Percentiles rank a stretch among this genome's conserved stretches.
Evolutionary conservation across 768 basidiomycete genomes (phyloP).

Genomic region (Kockovaella imperatae): DNA sequence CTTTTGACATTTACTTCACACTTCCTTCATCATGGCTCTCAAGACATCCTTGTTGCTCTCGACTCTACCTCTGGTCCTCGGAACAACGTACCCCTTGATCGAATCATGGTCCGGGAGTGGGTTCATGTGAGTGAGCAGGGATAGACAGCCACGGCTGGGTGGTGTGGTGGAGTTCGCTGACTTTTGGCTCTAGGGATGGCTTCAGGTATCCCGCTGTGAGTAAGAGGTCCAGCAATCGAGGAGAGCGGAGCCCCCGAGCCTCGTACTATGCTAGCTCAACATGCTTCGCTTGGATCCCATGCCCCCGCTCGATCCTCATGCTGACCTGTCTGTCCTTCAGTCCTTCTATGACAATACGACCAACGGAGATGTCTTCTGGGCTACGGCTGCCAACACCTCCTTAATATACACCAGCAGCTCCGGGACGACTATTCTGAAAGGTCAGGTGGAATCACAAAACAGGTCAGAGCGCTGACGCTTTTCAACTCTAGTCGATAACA

Average conservation of each 20-base stretch:
- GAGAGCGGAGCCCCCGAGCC: too few species aligned
- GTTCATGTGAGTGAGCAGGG: slow-evolving; percentile 12
- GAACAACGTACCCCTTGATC: slow-evolving; percentile 15
- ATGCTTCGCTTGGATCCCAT: too few species aligned
- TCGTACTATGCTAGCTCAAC: too few species aligned
- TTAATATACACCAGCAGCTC: slow-evolving; percentile 21
- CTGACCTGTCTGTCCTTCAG: too few species aligned
- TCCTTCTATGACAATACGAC: slow-evolving; percentile 40
- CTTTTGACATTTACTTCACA: too few species aligned
- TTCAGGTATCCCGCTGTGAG: slow-evolving; percentile 23
- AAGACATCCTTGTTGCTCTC: slow-evolving; percentile 1
- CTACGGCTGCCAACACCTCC: slow-evolving; percentile 26
- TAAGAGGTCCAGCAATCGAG: too few species aligned
- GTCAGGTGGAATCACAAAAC: slow-evolving; percentile 9
- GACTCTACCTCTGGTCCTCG: slow-evolving; percentile 2
- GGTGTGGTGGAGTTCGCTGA: too few species aligned
- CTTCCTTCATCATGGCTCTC: too few species aligned
- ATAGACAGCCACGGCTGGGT: not conserved
- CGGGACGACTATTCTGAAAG: slow-evolving; percentile 29
- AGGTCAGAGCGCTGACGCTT: not conserved
- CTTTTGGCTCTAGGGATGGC: slow-evolving; percentile 16
- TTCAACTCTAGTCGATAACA: slow-evolving; percentile 33
- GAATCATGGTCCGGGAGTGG: slow-evolving; percentile 17
- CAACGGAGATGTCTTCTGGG: slow-evolving; percentile 40
- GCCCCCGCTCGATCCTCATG: too few species aligned